Conservation (phyloP, 805 yeast species). For the Cyberlindnera saturnus region DNA sequence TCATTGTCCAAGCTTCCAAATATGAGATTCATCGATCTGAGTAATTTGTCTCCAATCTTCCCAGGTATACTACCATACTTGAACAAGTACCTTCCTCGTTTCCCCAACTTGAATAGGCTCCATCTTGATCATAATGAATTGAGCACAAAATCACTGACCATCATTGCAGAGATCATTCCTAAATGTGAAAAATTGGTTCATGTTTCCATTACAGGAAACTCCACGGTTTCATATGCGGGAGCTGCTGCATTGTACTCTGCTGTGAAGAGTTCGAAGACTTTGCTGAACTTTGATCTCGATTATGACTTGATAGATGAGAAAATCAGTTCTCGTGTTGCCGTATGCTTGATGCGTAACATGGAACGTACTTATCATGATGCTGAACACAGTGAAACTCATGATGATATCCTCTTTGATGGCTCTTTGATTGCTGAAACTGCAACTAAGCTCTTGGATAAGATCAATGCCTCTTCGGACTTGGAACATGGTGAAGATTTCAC, state of each 20-base stretch:
- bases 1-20: slow-evolving; percentile 47
- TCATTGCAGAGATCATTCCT: slow-evolving; percentile 63
- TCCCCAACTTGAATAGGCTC: slow-evolving; percentile 55
- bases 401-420: slow-evolving; percentile 72
- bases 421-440: slow-evolving; percentile 70
- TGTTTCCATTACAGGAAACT: slow-evolving; percentile 63
- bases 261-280: slow-evolving; percentile 56
- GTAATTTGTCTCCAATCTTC: slow-evolving; percentile 62
- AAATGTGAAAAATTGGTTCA: slow-evolving; percentile 61
- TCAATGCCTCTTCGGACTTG: slow-evolving; percentile 19
- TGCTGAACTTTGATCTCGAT: slow-evolving; percentile 66
- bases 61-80: slow-evolving; percentile 55
- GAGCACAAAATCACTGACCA: slow-evolving; percentile 45
- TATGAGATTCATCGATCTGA: slow-evolving; percentile 68
- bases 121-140: slow-evolving; percentile 69
- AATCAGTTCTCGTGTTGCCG: slow-evolving; percentile 66
- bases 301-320: slow-evolving; percentile 52
- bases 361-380: slow-evolving; percentile 38
- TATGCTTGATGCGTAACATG: slow-evolving; percentile 80
- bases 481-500: slow-evolving; percentile 28
- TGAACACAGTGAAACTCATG: slow-evolving; percentile 32
- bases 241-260: slow-evolving; percentile 64
- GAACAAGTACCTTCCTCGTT: slow-evolving; percentile 60
- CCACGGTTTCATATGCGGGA: slow-evolving; percentile 48
- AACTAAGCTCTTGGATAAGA: slow-evolving; percentile 48